Evolutionary conservation across 257 asterid species (phyloP).

Genomic region (Datura wrightii): DNA sequence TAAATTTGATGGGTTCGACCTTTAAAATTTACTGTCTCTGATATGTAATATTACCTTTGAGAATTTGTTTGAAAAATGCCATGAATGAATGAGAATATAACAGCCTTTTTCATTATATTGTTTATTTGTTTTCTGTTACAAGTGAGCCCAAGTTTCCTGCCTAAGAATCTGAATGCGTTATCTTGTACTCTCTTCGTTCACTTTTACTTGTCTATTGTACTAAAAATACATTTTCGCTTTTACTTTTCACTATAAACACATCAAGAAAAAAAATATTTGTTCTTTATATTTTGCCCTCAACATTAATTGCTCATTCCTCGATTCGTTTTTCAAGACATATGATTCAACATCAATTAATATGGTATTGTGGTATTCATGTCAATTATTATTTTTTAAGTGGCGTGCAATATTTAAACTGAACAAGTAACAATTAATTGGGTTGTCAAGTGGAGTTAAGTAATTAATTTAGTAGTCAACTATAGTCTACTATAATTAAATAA

Average conservation of each 20-base stretch:
- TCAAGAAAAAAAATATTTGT: too few relatives aligned
- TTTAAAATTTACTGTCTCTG: not conserved
- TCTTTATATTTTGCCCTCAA: too few relatives aligned
- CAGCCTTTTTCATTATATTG: not conserved
- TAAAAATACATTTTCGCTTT: too few relatives aligned
- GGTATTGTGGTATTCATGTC: too few relatives aligned
- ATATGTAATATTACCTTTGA: not conserved
- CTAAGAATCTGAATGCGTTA: not conserved
- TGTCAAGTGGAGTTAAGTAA: slow-evolving; percentile 9
- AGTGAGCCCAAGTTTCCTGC: not conserved
- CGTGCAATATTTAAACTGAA: too few relatives aligned
- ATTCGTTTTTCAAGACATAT: too few relatives aligned
- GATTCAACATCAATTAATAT: too few relatives aligned
- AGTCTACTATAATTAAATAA: not conserved
- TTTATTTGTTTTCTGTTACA: not conserved
- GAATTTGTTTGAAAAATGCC: not conserved
- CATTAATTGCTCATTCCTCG: too few relatives aligned
- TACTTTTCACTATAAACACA: too few relatives aligned
- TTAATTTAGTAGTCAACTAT: not conserved
- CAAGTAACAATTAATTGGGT: not conserved
- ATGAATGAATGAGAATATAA: slow-evolving; percentile 7
- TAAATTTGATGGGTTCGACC: not conserved
- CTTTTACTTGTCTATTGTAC: too few relatives aligned
- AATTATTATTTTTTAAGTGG: too few relatives aligned
- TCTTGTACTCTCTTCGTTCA: not conserved